These are phyloP conservation scores for Globisporangium parvum DNA, from an alignment of 352 stramenopile genomes.

Conservation along the genomic window DNA sequence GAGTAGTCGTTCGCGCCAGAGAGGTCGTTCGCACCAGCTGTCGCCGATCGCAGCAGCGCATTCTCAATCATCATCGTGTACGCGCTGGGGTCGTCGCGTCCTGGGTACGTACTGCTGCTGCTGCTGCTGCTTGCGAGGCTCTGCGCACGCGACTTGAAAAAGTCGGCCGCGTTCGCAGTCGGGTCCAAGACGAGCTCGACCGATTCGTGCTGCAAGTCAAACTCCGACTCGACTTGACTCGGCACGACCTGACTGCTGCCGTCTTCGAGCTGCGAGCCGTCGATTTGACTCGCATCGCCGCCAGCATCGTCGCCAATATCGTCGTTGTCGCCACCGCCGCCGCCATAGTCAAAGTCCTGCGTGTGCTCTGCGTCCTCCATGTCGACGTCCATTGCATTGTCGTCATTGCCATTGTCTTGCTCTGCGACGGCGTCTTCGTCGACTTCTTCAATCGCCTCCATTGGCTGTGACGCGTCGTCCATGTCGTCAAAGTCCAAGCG, in stretches of 20 bases:
- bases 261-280: slow-evolving; percentile 30
- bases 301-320: slow-evolving; percentile 12
- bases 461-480: slow-evolving; percentile 13
- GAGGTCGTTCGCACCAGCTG: slow-evolving; percentile 32
- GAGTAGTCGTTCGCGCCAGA: slow-evolving; percentile 63
- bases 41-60: slow-evolving; percentile 53
- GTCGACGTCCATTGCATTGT: slow-evolving; percentile 17
- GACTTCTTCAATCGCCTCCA: slow-evolving; percentile 20
- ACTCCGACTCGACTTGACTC: slow-evolving; percentile 8
- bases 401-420: slow-evolving; percentile 30
- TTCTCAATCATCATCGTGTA: slow-evolving; percentile 75
- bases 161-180: slow-evolving; percentile 43
- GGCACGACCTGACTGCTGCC: slow-evolving; percentile 2
- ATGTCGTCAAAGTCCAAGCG: slow-evolving; percentile 16
- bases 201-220: background rate
- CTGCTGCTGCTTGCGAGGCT: background rate
- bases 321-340: background rate
- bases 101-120: background rate
- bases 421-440: slow-evolving; percentile 23
- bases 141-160: slow-evolving; percentile 46
- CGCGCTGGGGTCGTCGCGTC: slow-evolving; percentile 41
- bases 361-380: slow-evolving; percentile 9
- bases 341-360: background rate
- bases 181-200: slow-evolving; percentile 5
- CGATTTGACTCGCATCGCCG: slow-evolving; percentile 16